phyloP scores from a whole-genome alignment of 495 filamentous ascomycete species.

The Penicillium odoratum region DNA sequence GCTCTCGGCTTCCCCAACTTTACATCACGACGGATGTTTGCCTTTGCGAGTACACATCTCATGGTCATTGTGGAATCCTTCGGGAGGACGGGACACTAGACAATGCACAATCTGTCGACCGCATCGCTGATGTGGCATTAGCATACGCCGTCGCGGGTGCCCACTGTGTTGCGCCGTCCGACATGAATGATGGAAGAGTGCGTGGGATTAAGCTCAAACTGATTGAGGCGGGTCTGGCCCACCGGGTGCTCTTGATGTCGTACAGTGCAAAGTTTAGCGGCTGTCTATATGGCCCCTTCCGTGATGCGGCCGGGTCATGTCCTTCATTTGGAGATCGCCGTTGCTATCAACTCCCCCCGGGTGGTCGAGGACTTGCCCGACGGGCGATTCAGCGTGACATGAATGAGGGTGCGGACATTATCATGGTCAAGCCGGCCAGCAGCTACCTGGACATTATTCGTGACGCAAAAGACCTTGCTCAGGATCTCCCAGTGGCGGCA shows the following conservation, averaged over 20 bases:
- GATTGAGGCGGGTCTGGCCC: constrained; percentile 86
- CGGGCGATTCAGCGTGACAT: constrained; percentile 91
- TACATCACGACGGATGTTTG: constrained; percentile 93
- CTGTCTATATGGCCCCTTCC: constrained; percentile 94
- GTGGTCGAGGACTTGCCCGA: constrained; percentile 87
- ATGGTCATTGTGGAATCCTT: constrained; percentile 95
- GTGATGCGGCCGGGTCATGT: constrained; percentile 89
- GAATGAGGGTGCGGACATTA: constrained; percentile 90
- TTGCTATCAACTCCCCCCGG: constrained; percentile 94
- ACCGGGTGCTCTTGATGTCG: constrained; percentile 89
- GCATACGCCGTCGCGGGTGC: constrained; percentile 92
- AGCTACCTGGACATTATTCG: constrained; percentile 95
- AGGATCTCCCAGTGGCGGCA: constrained; percentile 85
- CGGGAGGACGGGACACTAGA: constrained; percentile 89
- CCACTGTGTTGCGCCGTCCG: constrained; percentile 93
- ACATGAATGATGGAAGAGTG: constrained; percentile 98
- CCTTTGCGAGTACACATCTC: constrained; percentile 98
- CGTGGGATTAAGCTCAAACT: constrained; percentile 95
- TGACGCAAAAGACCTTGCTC: constrained; percentile 90
- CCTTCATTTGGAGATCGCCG: constrained; percentile 92
- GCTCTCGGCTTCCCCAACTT: constrained; percentile 78
- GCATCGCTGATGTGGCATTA: constrained; percentile 89
- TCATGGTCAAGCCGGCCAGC: constrained; percentile 97
- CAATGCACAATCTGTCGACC: constrained; percentile 87
- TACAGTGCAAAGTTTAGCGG: constrained; percentile 97